Percentiles rank a stretch among this genome's conserved stretches.
Conservation (phyloP, 2,329 filamentous ascomycete genomes). For the Xylaria sp. region DNA sequence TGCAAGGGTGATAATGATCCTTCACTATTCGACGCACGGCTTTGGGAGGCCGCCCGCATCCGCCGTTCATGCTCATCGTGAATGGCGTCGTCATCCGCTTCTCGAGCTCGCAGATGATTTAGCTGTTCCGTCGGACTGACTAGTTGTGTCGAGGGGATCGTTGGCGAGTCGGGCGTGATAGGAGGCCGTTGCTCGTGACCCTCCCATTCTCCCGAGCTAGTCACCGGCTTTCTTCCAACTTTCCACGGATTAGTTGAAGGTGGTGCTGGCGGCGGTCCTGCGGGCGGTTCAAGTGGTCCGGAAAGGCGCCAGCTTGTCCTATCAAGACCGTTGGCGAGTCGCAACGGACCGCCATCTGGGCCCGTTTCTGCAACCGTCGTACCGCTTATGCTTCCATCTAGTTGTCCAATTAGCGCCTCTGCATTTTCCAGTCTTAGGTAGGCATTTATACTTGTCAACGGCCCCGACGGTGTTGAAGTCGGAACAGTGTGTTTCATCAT, state of each 20-base stretch:
- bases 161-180: constrained; percentile 48
- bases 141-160: constrained; percentile 46
- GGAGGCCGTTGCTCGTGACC: constrained; percentile 42
- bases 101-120: constrained; percentile 33
- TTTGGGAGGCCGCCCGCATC: constrained; percentile 45
- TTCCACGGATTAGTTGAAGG: constrained; percentile 60
- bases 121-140: constrained; percentile 39
- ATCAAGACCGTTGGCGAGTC: constrained; percentile 39
- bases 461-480: constrained; percentile 33
- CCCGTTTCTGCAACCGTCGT: constrained; percentile 44
- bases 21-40: constrained; percentile 43
- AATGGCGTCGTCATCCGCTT: constrained; percentile 31
- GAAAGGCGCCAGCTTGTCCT: constrained; percentile 45
- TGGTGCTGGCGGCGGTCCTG: constrained; percentile 50
- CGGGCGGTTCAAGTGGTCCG: constrained; percentile 41
- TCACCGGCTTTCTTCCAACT: constrained; percentile 46
- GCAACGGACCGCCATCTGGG: constrained; percentile 40
- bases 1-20: constrained; percentile 45
- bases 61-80: constrained; percentile 43
- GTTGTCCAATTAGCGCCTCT: constrained; percentile 44
- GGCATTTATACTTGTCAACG: constrained; percentile 42
- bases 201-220: constrained; percentile 37
- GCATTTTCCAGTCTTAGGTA: constrained; percentile 39
- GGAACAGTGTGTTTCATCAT: constrained; percentile 65
- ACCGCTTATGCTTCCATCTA: constrained; percentile 43